Percentiles rank a stretch among this genome's conserved stretches.
Conservation (phyloP, 2,329 filamentous ascomycete genomes). For the Podosphaera leucotricha region DNA sequence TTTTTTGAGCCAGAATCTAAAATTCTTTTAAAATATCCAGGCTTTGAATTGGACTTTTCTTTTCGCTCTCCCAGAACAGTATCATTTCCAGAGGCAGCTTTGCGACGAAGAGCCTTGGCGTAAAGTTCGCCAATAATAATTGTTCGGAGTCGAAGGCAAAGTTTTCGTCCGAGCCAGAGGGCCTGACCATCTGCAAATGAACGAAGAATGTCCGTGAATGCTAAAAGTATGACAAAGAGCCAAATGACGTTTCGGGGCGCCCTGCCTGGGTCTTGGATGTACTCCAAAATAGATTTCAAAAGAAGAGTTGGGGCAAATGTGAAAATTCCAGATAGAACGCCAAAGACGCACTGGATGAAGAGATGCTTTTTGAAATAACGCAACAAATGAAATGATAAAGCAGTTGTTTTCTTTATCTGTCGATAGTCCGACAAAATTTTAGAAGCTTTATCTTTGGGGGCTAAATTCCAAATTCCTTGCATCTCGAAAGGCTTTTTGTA, state of each 20-base stretch:
- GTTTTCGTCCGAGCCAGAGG: constrained; percentile 79
- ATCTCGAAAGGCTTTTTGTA: constrained; percentile 70
- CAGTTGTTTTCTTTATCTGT: constrained; percentile 58
- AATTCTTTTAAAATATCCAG: constrained; percentile 23
- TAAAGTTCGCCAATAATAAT: constrained; percentile 97
- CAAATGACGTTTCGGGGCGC: constrained; percentile 74
- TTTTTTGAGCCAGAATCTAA: constrained; percentile 34
- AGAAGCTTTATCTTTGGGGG: constrained; percentile 70
- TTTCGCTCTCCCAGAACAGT: constrained; percentile 38
- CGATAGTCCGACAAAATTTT: constrained; percentile 62
- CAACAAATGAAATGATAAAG: constrained; percentile 56
- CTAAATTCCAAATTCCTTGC: constrained; percentile 73
- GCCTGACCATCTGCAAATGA: constrained; percentile 69
- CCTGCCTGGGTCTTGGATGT: constrained; percentile 59
- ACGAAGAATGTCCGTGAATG: constrained; percentile 57
- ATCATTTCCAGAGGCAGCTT: constrained; percentile 59
- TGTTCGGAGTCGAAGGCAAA: constrained; percentile 78
- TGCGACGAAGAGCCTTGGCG: constrained; percentile 77
- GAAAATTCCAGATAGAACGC: constrained; percentile 55
- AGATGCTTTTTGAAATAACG: constrained; percentile 63
- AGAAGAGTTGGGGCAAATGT: constrained; percentile 83
- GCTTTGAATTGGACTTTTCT: constrained; percentile 21
- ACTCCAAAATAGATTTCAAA: constrained; percentile 75
- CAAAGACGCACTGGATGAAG: constrained; percentile 57
- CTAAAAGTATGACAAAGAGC: constrained; percentile 83